Percentiles rank a stretch among this genome's conserved stretches.
phyloP scores from a whole-genome alignment of 306 rosid genomes.

The Potentilla sterilis region DNA sequence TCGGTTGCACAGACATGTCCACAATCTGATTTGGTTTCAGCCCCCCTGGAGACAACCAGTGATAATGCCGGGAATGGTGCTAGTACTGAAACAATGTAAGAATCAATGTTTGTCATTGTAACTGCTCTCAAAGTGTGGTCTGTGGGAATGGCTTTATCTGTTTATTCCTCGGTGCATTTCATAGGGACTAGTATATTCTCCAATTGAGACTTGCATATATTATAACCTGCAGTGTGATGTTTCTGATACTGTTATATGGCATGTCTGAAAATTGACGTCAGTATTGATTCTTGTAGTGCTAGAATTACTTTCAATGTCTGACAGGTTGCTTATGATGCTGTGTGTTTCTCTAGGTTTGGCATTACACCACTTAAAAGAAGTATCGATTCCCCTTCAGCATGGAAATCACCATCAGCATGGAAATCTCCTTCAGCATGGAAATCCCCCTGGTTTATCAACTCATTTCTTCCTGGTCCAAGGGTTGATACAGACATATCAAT shows the following conservation, averaged over 20 bases:
- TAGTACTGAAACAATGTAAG: conserved; percentile 69
- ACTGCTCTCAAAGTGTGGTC: not conserved
- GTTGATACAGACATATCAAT: conserved; percentile 77
- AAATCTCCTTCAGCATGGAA: conserved; percentile 97
- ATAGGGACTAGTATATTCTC: not conserved
- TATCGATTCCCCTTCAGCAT: conserved; percentile 91
- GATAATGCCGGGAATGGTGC: conserved; percentile 44
- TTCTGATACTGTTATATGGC: not conserved
- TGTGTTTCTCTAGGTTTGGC: conserved; percentile 56
- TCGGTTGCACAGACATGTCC: conserved; percentile 40
- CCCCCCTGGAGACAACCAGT: conserved; percentile 35
- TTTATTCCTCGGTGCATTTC: not conserved
- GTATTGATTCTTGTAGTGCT: not conserved
- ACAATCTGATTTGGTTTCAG: conserved; percentile 46
- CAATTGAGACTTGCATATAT: not conserved
- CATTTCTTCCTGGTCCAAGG: conserved; percentile 71
- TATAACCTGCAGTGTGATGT: not conserved
- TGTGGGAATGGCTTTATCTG: not conserved
- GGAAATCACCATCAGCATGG: conserved; percentile 99
- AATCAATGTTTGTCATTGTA: conserved; percentile 17
- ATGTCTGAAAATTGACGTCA: not conserved
- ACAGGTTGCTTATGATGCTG: conserved; percentile 28
- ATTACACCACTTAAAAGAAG: conserved; percentile 86
- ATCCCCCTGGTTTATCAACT: conserved; percentile 85
- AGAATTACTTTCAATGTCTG: conserved; percentile 6